Evolutionary conservation across 148 eudicot genomes (phyloP), one percentile per base, ranked within the genome.

Genomic region (Drosera capensis): DNA sequence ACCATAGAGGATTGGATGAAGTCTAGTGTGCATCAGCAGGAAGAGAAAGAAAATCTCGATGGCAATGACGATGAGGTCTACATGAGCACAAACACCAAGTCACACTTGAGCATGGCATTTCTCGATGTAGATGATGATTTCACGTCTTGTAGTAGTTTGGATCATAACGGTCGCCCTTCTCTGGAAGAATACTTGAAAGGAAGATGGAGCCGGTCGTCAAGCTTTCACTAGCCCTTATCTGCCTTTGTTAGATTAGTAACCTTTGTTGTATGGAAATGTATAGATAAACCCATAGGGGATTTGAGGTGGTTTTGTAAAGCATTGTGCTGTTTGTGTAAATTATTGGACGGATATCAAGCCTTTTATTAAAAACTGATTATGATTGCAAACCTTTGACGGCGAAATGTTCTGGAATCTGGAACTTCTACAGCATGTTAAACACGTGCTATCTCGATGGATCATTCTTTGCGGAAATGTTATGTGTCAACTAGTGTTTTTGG

Each of bases 61-160:
- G 43, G 20, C 43, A 46, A 68, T 20, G 94, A 92, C 7, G 95
- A 85, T 39, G 95, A 90, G 49, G 76, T 73, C 21, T 80, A 90
- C 64, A 78, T 70, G 43, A 69, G 69, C 57, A 64, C 68, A 26
- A 74, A 48, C 40, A 65, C 69, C 2, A 77, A 75, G 47, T 71
- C 86, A 1, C 81, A 76, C 58, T 30, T 90, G 52, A 73, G 64
- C 42, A 63, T 80, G 1, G 94, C 87, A 3, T 58, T 78, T 25
- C 66, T 73, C 21, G 99, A 90, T 41, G 55, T 72, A n/a, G 70
- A 67, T 16, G 75, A 68, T 17, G 69, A 68, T 31, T 48, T 66
- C 23, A 52, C 70, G n/a, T 76, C 78, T 2, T 68, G 65, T 39
- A 64, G 87, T 56, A 78, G 85, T 49, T 22, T 46, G 34, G 82